phyloP scores from a whole-genome alignment of 164 flowering plant species.

The Vitis vinifera region ASM3070453v1 NC_081810.1:1756001-1756500 shows the following conservation, averaged over 20 bases:
- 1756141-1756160: not conserved
- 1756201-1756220: conserved; percentile 34
- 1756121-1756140: not conserved
- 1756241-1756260: conserved; percentile 21
- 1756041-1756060: not conserved
- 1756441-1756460: no score
- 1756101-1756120: conserved; percentile 21
- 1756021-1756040: not conserved
- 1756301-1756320: no score
- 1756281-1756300: no score
- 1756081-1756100: conserved; percentile 22
- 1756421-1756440: no score
- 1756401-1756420: no score
- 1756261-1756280: conserved; percentile 14
- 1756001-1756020: not conserved
- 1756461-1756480: no score
- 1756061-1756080: conserved; percentile 20
- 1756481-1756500: no score
- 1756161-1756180: not conserved
- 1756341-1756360: no score
- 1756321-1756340: no score
- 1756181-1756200: conserved; percentile 18
- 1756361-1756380: no score
- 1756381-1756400: no score
- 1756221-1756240: conserved; percentile 48